These are phyloP conservation scores for Evernia prunastri DNA, from an alignment of 495 filamentous ascomycete species.

Conservation along the genomic window DNA sequence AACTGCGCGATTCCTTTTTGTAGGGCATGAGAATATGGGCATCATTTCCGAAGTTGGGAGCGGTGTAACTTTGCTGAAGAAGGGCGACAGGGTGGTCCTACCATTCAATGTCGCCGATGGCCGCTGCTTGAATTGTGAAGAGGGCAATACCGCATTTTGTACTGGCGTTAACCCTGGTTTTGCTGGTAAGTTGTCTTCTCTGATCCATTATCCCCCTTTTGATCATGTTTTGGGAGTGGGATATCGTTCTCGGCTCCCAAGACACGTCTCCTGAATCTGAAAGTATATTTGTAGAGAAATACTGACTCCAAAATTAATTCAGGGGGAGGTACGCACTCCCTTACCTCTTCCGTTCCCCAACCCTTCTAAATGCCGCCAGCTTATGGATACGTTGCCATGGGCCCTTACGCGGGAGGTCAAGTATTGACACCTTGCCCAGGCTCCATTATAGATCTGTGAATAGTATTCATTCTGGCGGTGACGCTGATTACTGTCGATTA, in stretches of 20 bases:
- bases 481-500: not conserved
- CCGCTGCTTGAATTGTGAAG: constrained; percentile 52
- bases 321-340: constrained; percentile 31
- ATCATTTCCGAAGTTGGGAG: constrained; percentile 45
- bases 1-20: not conserved
- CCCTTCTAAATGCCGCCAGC: constrained; percentile 23
- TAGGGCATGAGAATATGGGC: constrained; percentile 53
- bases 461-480: not conserved
- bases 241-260: no score
- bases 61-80: constrained; percentile 39
- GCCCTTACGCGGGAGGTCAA: constrained; percentile 47
- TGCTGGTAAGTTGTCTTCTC: no score
- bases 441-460: not conserved
- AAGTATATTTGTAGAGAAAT: no score
- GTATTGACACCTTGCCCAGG: constrained; percentile 1
- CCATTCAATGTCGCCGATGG: constrained; percentile 56
- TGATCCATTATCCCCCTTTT: no score
- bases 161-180: constrained; percentile 54
- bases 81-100: constrained; percentile 42
- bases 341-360: not conserved
- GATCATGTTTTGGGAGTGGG: no score
- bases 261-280: no score
- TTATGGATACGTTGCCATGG: constrained; percentile 57
- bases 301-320: no score
- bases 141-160: constrained; percentile 52